Base-by-base conservation (phyloP, 73 alveolate species). In the Effrenium voratum region DNA sequence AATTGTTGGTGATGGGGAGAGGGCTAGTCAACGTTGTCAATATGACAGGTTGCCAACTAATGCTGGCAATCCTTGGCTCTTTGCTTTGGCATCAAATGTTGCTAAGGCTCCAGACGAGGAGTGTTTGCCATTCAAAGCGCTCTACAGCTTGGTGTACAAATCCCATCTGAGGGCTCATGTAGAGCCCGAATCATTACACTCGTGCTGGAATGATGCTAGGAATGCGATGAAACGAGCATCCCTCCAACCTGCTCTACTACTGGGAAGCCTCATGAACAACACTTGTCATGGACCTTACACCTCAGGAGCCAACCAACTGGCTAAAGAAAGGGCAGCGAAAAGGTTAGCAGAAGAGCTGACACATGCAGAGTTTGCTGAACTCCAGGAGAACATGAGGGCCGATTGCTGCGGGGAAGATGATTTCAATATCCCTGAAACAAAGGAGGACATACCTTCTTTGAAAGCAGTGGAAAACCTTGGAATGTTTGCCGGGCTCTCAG, bases 41-140 rank as follows among this genome's bases (percentile, higher is more conserved):
- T 16, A 73, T 38, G 12, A 73, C 50, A 38, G 52, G 15, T 12
- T 16, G 6, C 50, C 0, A 6, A 34, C 34, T 13, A 15, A 73
- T 28, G 32, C 32, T 73, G 26, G 26, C 12, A 73, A 6, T 73
- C 28, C 47, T 73, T 12, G 80, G 22, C 6, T 66, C 80, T 55
- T 22, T 55, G 68, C 12, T 15, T 55, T 55, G 12, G 68, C 12
- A 55, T 55, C 68, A 22, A 55, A 55, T 50, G 38, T 60, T 38
- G 28, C 63, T 43, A 4, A 87, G 95, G 43, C 80, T 19, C 83
- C 80, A 6, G 95, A 87, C 36, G 95, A 87, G 28, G 95, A 87
- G 41, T 38, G 68, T 2, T 47, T 87, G 36, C 72, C 66, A 19
- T 87, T 60, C 68, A 87, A 87, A 26, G 49, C 95, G 12, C 70